Evolutionary conservation across 108 stramenopile species (phyloP), one percentile per base, ranked within the genome.

Genomic region (Nitzschia palea): DNA sequence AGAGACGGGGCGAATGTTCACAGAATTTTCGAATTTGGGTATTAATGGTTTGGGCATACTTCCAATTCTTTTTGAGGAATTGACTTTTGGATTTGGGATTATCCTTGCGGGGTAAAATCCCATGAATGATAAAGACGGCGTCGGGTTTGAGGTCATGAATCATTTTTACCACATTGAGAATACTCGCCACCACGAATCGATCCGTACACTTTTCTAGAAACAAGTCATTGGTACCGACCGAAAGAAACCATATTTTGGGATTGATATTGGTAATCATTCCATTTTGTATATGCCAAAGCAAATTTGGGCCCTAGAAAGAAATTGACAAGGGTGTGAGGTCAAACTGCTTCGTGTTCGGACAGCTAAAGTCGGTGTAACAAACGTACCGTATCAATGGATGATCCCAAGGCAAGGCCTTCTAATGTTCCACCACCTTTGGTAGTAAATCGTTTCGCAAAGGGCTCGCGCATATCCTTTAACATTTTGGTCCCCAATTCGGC

Each of bases 241-340:
- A 59, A 18, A 76, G 26, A 33, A 76, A 76, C 74, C 74, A 76
- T n/a, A 76, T 20, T 37, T 68, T 76, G 60, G 74, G 74, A 37
- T 62, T 54, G 1, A 76, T 43, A 35, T 62, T 55, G 33, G 54
- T 31, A 17, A 37, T 42, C 20, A 76, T 34, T 26, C 74, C 74
- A 42, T 76, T 62, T 42, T 76, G 42, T 44, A 66, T 55, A 43
- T 68, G 74, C 74, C 74, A 76, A 1, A 76, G 47, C 23, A 76
- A 33, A 32, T 76, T 76, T 15, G 74, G 74, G 18, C 74, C 74
- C 74, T 76, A 14, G 17, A 44, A 17, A 73, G 18, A 52, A 35
- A 37, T 22, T 53, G 35, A 27, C 35, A 48, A 36, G 22, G 15
- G 28, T 2, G n/a, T n/a, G n/a, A n/a, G n/a, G n/a, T n/a, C n/a